Evolutionary conservation across 2,329 filamentous ascomycete species (phyloP).

Genomic region (Daldinia sp.): DNA sequence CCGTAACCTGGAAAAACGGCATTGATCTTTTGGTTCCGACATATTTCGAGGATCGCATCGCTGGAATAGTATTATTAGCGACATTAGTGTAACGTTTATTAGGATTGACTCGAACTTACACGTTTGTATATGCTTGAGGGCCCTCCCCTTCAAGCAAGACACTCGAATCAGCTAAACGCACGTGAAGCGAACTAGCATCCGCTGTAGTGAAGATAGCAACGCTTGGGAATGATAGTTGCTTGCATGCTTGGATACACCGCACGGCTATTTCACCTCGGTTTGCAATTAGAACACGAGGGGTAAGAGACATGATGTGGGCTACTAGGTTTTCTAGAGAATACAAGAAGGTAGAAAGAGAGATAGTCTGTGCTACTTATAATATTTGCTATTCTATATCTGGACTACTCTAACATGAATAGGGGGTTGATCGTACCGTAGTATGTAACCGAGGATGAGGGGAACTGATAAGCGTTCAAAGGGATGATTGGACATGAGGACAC

Average conservation of each 20-base stretch:
- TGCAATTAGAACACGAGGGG: constrained; percentile 35
- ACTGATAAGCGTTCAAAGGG: constrained; percentile 21
- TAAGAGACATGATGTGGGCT: constrained; percentile 4
- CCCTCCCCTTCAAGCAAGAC: constrained; percentile 33
- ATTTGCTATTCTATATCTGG: not conserved
- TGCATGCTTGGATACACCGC: constrained; percentile 35
- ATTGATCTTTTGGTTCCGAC: constrained; percentile 53
- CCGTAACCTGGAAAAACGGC: constrained; percentile 72
- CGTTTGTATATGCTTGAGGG: constrained; percentile 28
- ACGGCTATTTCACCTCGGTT: constrained; percentile 45
- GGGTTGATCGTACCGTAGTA: not conserved
- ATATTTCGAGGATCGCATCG: constrained; percentile 31
- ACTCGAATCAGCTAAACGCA: constrained; percentile 33
- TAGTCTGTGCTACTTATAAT: not conserved
- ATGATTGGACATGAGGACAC: not conserved
- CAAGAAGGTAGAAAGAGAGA: too few relatives aligned
- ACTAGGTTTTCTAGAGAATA: not conserved
- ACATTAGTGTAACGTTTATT: not conserved
- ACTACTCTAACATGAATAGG: not conserved
- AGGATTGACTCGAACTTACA: constrained; percentile 9
- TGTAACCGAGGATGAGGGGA: constrained; percentile 12
- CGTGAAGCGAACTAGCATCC: constrained; percentile 37
- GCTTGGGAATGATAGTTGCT: constrained; percentile 22
- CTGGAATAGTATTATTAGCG: constrained; percentile 9
- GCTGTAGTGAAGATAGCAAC: constrained; percentile 33